These are phyloP conservation scores for Coemansia sp. DNA, from an alignment of 192 early-diverging fungal species.

Conservation along the genomic window DNA sequence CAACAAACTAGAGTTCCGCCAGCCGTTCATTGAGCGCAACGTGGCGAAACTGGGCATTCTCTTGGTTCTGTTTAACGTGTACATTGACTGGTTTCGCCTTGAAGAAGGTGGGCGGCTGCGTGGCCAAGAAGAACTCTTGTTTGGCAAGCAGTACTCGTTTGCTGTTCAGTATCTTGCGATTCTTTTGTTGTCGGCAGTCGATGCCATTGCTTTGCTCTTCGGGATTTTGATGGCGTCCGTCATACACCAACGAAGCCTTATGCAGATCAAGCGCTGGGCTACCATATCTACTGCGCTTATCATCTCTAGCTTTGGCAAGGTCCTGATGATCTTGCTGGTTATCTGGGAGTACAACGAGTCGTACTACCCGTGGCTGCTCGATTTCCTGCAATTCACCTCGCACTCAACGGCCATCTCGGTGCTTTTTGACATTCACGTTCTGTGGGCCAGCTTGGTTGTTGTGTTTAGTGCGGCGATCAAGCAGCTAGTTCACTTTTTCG, in stretches of 20 bases:
- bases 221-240: slow-evolving; percentile 37
- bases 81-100: slow-evolving; percentile 89
- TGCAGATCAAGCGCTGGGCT: slow-evolving; percentile 29
- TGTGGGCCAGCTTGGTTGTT: slow-evolving; percentile 45
- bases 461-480: slow-evolving; percentile 40
- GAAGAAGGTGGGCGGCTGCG: slow-evolving; percentile 63
- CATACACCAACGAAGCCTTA: slow-evolving; percentile 31
- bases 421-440: slow-evolving; percentile 37
- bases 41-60: slow-evolving; percentile 75
- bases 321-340: slow-evolving; percentile 83
- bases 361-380: slow-evolving; percentile 80
- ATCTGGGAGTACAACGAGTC: slow-evolving; percentile 88
- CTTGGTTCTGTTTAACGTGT: slow-evolving; percentile 86
- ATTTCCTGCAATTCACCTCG: slow-evolving; percentile 70
- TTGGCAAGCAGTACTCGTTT: slow-evolving; percentile 63
- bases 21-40: slow-evolving; percentile 55
- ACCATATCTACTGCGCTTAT: slow-evolving; percentile 63
- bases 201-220: slow-evolving; percentile 45
- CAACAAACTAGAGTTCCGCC: slow-evolving; percentile 67
- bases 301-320: slow-evolving; percentile 82
- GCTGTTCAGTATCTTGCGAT: slow-evolving; percentile 75
- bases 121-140: slow-evolving; percentile 53
- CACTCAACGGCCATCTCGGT: slow-evolving; percentile 67
- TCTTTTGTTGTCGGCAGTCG: slow-evolving; percentile 59
- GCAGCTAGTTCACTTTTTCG: slow-evolving; percentile 38